phyloP scores from a whole-genome alignment of 176 grass and related monocot species.

The Lolium rigidum region DNA sequence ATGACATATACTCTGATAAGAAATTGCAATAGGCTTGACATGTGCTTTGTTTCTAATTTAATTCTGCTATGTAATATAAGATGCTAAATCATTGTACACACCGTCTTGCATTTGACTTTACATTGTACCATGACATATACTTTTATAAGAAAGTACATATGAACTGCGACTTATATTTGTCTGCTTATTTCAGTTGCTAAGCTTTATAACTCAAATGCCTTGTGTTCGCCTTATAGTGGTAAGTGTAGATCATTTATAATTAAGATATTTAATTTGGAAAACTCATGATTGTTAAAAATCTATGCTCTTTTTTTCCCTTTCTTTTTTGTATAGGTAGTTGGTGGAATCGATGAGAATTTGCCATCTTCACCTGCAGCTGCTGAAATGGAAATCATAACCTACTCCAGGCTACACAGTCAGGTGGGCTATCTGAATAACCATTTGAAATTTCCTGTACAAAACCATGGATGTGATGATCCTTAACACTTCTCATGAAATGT shows the following conservation, averaged over 20 bases:
- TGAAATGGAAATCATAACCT: conserved; percentile 74
- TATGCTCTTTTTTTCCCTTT: not conserved
- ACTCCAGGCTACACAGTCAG: conserved; percentile 55
- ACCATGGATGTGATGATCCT: not conserved
- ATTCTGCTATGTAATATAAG: not conserved
- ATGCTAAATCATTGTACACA: conserved; percentile 13
- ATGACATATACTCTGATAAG: no score
- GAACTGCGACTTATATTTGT: conserved; percentile 4
- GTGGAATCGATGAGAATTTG: conserved; percentile 71
- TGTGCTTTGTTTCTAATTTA: no score
- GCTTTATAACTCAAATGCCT: conserved; percentile 31
- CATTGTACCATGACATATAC: conserved; percentile 10
- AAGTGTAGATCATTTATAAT: conserved; percentile 5
- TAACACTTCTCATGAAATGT: conserved; percentile 9
- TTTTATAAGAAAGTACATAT: not conserved
- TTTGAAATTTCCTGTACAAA: conserved; percentile 6
- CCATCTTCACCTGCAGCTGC: conserved; percentile 51
- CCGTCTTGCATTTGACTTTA: conserved; percentile 9
- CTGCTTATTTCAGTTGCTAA: conserved; percentile 23
- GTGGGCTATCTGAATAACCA: conserved; percentile 47
- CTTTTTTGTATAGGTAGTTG: conserved; percentile 67
- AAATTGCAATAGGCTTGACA: no score
- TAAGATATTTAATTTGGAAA: conserved; percentile 7
- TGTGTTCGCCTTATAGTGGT: conserved; percentile 37
- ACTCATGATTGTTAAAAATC: conserved; percentile 12